These are phyloP conservation scores for Gryganskiella cystojenkinii DNA, from an alignment of 192 early-diverging fungal species.

Conservation along the genomic window DNA sequence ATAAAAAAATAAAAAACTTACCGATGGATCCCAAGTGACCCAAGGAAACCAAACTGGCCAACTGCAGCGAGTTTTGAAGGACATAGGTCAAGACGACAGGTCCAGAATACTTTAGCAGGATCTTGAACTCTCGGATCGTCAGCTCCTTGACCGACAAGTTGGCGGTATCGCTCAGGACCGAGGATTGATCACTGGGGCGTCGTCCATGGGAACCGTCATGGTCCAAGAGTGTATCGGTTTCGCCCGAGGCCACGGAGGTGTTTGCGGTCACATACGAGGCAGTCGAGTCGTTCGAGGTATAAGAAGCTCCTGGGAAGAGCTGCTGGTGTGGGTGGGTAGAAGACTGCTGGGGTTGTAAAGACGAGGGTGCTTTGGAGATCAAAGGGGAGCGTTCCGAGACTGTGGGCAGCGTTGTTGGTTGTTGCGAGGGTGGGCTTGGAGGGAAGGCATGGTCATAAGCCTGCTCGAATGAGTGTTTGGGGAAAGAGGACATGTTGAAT, in stretches of 20 bases:
- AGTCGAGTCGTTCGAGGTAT: constrained; percentile 4
- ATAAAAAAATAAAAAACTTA: neutral
- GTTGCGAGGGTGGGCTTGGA: neutral
- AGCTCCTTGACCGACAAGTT: constrained; percentile 2
- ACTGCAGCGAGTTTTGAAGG: constrained; percentile 71
- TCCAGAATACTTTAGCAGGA: constrained; percentile 40
- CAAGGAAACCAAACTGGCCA: constrained; percentile 68
- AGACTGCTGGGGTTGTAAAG: neutral
- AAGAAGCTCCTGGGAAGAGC: constrained; percentile 1
- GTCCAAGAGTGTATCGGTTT: constrained; percentile 4
- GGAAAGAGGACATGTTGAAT: constrained; percentile 20
- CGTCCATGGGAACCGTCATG: neutral
- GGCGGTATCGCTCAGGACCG: constrained; percentile 3
- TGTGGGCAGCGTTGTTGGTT: neutral
- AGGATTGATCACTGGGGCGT: neutral
- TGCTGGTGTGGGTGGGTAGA: neutral
- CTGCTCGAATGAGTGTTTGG: constrained; percentile 23
- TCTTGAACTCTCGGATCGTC: constrained; percentile 14
- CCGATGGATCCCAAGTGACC: constrained; percentile 63
- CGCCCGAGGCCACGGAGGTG: neutral
- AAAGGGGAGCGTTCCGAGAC: constrained; percentile 16
- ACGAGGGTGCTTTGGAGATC: constrained; percentile 9
- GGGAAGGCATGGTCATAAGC: constrained; percentile 20
- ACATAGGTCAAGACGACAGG: constrained; percentile 70
- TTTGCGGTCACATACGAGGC: constrained; percentile 9